These are phyloP conservation scores for Pisolithus orientalis DNA, from an alignment of 768 basidiomycete genomes.

Conservation along the genomic window DNA sequence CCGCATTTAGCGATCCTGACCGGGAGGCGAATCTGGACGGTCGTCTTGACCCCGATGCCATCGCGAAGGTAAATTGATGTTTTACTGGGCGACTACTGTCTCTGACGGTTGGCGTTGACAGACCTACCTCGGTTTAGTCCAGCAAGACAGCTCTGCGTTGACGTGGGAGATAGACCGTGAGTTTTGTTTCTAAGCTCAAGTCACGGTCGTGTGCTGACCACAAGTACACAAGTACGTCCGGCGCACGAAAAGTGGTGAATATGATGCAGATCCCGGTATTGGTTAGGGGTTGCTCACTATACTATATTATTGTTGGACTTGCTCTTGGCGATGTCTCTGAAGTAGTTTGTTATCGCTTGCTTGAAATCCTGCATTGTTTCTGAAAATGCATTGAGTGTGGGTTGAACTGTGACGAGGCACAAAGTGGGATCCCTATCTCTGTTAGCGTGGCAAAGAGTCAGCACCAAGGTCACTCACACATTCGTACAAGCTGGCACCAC, in stretches of 20 bases:
- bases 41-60: conserved; percentile 57
- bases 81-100: background rate
- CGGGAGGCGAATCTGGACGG: conserved; percentile 42
- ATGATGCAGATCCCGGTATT: background rate
- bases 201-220: background rate
- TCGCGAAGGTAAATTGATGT: conserved; percentile 46
- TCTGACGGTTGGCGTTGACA: conserved; percentile 19
- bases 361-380: too few relatives aligned
- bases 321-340: too few relatives aligned
- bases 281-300: background rate
- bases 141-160: conserved; percentile 68
- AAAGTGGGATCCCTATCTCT: too few relatives aligned
- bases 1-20: conserved; percentile 23
- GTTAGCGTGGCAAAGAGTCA: too few relatives aligned
- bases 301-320: background rate
- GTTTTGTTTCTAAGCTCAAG: conserved; percentile 17
- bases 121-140: conserved; percentile 60
- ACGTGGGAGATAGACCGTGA: conserved; percentile 77
- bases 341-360: too few relatives aligned
- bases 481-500: too few relatives aligned
- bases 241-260: conserved; percentile 50
- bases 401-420: too few relatives aligned
- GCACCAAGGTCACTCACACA: too few relatives aligned
- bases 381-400: too few relatives aligned
- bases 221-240: conserved; percentile 33